Evolutionary conservation across 305 asterid species (phyloP), one percentile per base, ranked within the genome.

Genomic region (Fraxinus albicans): DNA sequence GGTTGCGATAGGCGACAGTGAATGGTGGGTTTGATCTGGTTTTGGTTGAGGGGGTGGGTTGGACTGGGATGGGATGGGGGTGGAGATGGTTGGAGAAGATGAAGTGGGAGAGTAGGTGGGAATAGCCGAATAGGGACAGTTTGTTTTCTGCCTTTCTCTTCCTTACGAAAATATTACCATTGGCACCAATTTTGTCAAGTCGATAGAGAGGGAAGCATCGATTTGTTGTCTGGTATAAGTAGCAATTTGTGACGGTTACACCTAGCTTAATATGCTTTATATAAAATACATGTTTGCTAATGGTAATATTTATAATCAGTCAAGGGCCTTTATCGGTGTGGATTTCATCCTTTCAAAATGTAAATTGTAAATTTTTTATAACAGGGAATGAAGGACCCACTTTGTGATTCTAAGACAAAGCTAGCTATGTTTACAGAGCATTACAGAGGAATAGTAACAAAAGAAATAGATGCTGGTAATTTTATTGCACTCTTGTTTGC

Each of bases 321-420:
- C 75, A 70, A 23, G 29, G 70, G 65, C 79, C 73, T 34, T 53
- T 72, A 4, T 67, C 79, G 73, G 80, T 19, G 83, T 82, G 8
- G 34, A 75, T 34, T 44, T 33, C 13, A 15, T 53, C 31, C 76
- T 80, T 34, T 73, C 47, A 34, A 77, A 58, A 40, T 63, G 23
- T 80, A 77, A 25, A 55, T 36, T 12, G 53, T 31, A 47, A 17
- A 29, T 23, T 84, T 83, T 34, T 8, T 81, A 82, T 84, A 77
- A 73, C 85, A 95, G 99, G 99, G 99, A 83, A 92, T 90, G 97
- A 91, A 93, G 89, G 99, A 95, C 81, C 96, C 97, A 77, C 85
- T 93, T 9, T 83, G 85, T 8, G 90, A 95, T 87, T 91, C 97
- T 36, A 88, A 80, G 84, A 85, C 92, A 12, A 87, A 79, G 90